Percentiles rank a stretch among this genome's conserved stretches.
These are phyloP conservation scores for Metschnikowia arizonensis DNA, from an alignment of 805 yeast genomes.

Conservation along the genomic window DNA sequence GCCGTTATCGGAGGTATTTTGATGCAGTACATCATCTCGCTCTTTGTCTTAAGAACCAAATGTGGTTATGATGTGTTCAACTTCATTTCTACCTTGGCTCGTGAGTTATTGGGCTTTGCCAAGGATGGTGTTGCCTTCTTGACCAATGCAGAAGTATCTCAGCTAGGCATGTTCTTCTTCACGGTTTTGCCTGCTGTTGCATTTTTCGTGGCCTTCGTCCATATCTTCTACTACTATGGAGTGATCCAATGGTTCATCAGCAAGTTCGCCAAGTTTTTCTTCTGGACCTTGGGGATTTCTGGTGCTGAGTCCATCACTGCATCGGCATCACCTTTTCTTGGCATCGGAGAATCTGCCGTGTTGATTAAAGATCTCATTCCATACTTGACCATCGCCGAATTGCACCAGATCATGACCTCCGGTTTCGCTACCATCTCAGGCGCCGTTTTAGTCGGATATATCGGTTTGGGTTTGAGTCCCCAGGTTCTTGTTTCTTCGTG, in stretches of 20 bases:
- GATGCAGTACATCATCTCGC: conserved; percentile 55
- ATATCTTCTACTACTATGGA: conserved; percentile 57
- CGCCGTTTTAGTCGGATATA: conserved; percentile 58
- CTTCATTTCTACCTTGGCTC: conserved; percentile 54
- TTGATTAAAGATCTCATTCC: conserved; percentile 58
- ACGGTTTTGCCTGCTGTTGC: conserved; percentile 59
- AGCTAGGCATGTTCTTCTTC: conserved; percentile 47
- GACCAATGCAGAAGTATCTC: conserved; percentile 39
- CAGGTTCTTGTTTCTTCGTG: conserved; percentile 63
- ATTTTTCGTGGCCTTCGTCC: conserved; percentile 61
- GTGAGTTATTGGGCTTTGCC: conserved; percentile 54
- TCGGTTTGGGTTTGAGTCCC: conserved; percentile 58
- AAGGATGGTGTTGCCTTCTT: conserved; percentile 59
- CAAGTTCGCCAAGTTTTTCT: conserved; percentile 55
- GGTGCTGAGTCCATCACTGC: conserved; percentile 67
- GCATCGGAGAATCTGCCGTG: conserved; percentile 63
- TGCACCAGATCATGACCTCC: conserved; percentile 58
- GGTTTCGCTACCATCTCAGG: conserved; percentile 66
- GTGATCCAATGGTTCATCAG: conserved; percentile 56
- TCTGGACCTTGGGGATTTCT: conserved; percentile 54
- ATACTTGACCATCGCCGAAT: conserved; percentile 54
- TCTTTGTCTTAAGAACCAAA: conserved; percentile 57
- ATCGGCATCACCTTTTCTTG: conserved; percentile 64
- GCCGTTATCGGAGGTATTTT: conserved; percentile 58
- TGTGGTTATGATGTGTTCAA: conserved; percentile 60